These are phyloP conservation scores for Nicotiana tomentosiformis DNA, from an alignment of 257 asterid genomes.

Conservation along the genomic window DNA sequence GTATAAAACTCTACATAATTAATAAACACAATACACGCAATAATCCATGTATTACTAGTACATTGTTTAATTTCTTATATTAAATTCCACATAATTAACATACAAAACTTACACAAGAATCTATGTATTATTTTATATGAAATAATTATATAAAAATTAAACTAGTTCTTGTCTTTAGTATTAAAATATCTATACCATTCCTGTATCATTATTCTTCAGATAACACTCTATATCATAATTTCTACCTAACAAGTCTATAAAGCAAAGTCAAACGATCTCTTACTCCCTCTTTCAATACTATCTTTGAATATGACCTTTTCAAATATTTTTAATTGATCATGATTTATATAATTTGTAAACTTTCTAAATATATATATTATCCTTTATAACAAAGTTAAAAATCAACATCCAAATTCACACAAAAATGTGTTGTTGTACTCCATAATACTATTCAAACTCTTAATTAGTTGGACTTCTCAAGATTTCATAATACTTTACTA, in stretches of 20 bases:
- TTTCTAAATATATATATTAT: not conserved
- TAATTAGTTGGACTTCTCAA: not conserved
- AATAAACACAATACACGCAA: no score
- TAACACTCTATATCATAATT: not conserved
- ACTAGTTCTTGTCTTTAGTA: not conserved
- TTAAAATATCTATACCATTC: not conserved
- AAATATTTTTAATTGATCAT: not conserved
- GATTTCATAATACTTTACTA: not conserved
- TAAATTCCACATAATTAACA: not conserved
- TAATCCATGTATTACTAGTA: no score
- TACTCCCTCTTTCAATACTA: not conserved
- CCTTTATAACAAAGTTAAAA: not conserved
- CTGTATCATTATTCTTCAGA: not conserved
- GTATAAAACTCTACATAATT: no score
- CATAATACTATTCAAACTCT: no score
- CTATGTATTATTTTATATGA: not conserved
- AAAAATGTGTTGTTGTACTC: not conserved
- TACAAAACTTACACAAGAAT: not conserved
- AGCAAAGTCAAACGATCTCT: not conserved
- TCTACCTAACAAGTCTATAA: not conserved
- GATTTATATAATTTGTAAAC: not conserved
- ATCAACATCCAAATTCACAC: not conserved
- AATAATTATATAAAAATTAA: not conserved
- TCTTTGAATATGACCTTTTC: not conserved
- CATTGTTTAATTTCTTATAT: not conserved